Evolutionary conservation across 805 yeast genomes (phyloP), one percentile per base, ranked within the genome.

Genomic region (Candida peoriensis): DNA sequence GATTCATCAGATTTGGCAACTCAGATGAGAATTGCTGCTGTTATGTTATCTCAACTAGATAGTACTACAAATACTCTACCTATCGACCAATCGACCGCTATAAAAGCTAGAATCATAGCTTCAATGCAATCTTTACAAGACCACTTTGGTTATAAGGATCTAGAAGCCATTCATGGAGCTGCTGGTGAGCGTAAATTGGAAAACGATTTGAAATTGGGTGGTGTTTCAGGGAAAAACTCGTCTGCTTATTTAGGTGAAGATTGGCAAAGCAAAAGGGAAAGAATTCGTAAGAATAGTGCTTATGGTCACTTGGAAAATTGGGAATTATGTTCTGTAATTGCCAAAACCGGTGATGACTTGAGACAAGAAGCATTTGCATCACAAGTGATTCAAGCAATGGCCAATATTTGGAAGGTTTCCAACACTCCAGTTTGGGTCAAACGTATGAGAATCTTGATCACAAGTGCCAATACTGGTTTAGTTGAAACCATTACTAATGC

Each of bases 351-450:
- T 23, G 90, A 84, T 51, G 98, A 93, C 61, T 59, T 93, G 33
- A 83, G 96, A 17, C 98, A 93, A 56, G 98, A 93, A 58, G 96
- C 98, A 0, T 88, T 93, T 67, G 98, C 98, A 0, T 88, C 96
- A 43, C 98, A 93, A 57, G 58, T 93, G 28, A 90, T 93, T 33
- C 81, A 83, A 41, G 81, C 95, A 17, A 85, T 90, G 62, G 78
- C 95, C 1, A 76, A 76, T 33, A 77, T 87, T 28, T 93, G 97
- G 97, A 73, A 74, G 31, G 72, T 67, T 20, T 74, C 75, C 17
- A 68, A 69, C 3, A 77, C 84, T 7, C 79, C 72, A 19, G 86
- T 80, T 4, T 93, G 98, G 97, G 93, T 89, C 4, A 90, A 89
- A 48, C 71, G 80, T 44, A 90, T 93, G 97, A 78, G 86, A 48